A percentile compares a stretch with the other conserved stretches of the same genome.
Conservation (phyloP, 176 grass and related monocot species). For the Chrysopogon serrulatus region DNA sequence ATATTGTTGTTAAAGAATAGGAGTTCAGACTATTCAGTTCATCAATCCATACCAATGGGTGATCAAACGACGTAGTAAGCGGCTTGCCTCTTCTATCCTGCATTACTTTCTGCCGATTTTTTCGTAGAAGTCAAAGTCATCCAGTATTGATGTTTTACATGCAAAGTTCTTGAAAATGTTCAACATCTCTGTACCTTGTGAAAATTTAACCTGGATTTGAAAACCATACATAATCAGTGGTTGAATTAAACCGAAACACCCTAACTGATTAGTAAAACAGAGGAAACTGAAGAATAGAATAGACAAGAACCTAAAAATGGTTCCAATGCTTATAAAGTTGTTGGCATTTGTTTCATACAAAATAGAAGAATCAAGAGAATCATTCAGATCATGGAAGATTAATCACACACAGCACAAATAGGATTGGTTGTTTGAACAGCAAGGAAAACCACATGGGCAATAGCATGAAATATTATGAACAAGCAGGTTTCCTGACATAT, state of each 20-base stretch:
- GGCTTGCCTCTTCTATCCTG: slow-evolving; percentile 76
- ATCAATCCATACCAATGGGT: slow-evolving; percentile 32
- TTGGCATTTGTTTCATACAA: slow-evolving; percentile 4
- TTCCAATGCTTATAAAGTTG: not conserved
- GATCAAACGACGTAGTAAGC: slow-evolving; percentile 23
- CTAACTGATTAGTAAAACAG: not conserved
- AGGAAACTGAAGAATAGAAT: not conserved
- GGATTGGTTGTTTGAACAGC: not conserved
- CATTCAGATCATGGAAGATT: not conserved
- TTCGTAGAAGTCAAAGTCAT: slow-evolving; percentile 88
- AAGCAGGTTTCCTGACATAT: not conserved
- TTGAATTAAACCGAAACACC: slow-evolving; percentile 4
- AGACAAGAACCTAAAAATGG: slow-evolving; percentile 1
- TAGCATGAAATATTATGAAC: not conserved
- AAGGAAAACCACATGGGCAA: not conserved
- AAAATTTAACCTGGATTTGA: slow-evolving; percentile 60
- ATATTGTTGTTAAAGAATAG: not conserved
- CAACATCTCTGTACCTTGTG: slow-evolving; percentile 77
- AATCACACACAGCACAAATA: not conserved
- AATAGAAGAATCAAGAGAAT: slow-evolving; percentile 15
- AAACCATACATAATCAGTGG: slow-evolving; percentile 2
- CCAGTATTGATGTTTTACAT: slow-evolving; percentile 86
- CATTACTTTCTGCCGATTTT: slow-evolving; percentile 85
- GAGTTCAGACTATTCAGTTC: not conserved
- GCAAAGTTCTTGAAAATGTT: slow-evolving; percentile 83